phyloP scores from a whole-genome alignment of 1,284 basidiomycete genomes.

The Cryptococcus floricola region DNA sequence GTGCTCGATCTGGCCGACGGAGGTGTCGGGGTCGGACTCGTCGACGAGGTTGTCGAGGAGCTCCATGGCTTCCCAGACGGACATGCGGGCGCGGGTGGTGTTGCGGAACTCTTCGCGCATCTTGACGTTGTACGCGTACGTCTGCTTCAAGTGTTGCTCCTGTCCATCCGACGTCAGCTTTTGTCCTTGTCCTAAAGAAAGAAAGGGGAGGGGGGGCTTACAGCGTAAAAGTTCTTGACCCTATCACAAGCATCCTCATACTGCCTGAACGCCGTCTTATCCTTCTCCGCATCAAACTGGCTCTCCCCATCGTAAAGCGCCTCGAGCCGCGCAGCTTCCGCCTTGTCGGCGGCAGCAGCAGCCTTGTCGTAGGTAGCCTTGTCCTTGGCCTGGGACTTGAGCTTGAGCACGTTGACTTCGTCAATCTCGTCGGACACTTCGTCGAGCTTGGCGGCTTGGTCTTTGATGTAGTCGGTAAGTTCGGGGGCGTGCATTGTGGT shows the following conservation, averaged over 20 bases:
- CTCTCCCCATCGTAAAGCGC: conserved; percentile 59
- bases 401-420: conserved; percentile 53
- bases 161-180: conserved; percentile 33
- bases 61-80: conserved; percentile 86
- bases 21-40: conserved; percentile 60
- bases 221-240: conserved; percentile 72
- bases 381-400: conserved; percentile 14
- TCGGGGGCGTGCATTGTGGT: conserved; percentile 38
- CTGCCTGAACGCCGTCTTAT: conserved; percentile 59
- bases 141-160: conserved; percentile 88
- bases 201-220: conserved; percentile 13
- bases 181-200: background rate
- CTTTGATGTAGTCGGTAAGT: conserved; percentile 36
- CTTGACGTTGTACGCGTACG: conserved; percentile 73
- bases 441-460: conserved; percentile 54
- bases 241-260: conserved; percentile 67
- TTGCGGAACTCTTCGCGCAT: conserved; percentile 52
- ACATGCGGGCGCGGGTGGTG: conserved; percentile 40
- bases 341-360: conserved; percentile 10
- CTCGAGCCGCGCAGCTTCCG: background rate
- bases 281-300: conserved; percentile 68
- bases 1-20: conserved; percentile 80
- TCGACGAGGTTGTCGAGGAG: conserved; percentile 82
- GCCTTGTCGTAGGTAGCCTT: background rate
- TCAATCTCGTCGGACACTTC: conserved; percentile 70